These are phyloP conservation scores for Lophium mytilinum DNA, from an alignment of 495 filamentous ascomycete species.

Conservation along the genomic window DNA sequence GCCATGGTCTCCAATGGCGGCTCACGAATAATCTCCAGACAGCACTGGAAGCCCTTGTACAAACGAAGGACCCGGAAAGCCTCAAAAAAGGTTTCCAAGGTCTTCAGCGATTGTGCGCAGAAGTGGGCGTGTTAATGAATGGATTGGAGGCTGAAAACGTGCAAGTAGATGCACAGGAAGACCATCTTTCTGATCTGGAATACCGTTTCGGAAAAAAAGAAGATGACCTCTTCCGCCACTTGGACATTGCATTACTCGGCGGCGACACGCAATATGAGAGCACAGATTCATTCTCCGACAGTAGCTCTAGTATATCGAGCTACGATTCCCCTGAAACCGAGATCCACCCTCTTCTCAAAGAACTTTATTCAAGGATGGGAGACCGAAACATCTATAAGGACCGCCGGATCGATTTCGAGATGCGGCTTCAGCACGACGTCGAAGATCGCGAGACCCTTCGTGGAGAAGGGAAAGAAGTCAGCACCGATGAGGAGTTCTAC, in stretches of 20 bases:
- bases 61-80: too few relatives aligned
- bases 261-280: not conserved
- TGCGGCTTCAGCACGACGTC: conserved; percentile 1
- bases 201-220: not conserved
- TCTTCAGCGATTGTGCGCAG: not conserved
- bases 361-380: conserved; percentile 11
- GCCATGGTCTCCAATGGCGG: not conserved
- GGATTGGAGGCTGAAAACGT: not conserved
- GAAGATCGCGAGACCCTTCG: conserved; percentile 5
- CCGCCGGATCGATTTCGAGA: not conserved
- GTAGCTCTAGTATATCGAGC: not conserved
- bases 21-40: not conserved
- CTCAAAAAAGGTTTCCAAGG: not conserved
- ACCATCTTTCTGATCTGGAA: conserved; percentile 1
- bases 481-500: conserved; percentile 4
- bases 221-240: not conserved
- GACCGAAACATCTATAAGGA: not conserved
- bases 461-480: not conserved
- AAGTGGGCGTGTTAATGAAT: not conserved
- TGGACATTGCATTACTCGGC: not conserved
- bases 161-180: not conserved
- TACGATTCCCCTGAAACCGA: not conserved
- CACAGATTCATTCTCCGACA: not conserved
- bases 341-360: not conserved
- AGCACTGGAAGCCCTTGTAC: not conserved